Evolutionary conservation across 371 early-diverging fungal genomes (phyloP).

Genomic region (Scutellospora calospora): DNA sequence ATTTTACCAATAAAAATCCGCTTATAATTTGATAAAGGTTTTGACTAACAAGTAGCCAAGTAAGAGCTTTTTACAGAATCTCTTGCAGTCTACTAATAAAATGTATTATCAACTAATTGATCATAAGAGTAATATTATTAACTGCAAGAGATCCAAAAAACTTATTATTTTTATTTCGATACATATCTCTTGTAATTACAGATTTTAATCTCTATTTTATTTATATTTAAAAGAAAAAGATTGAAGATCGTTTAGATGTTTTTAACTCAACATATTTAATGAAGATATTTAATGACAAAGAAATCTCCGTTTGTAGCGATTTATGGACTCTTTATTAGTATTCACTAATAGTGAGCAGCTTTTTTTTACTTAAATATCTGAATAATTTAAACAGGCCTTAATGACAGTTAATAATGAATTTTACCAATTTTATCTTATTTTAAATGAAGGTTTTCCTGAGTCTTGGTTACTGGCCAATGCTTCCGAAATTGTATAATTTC

Average conservation of each 20-base stretch:
- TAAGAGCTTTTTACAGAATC: slow-evolving; percentile 47
- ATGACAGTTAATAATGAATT: too few relatives aligned
- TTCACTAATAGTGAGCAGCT: slow-evolving; percentile 68
- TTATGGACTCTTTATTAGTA: slow-evolving; percentile 70
- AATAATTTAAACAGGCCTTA: slow-evolving; percentile 31
- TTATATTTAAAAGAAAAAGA: slow-evolving; percentile 47
- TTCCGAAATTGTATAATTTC: slow-evolving; percentile 70
- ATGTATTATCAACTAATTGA: too few relatives aligned
- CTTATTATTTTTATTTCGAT: too few relatives aligned
- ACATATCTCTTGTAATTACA: too few relatives aligned
- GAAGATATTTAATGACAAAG: slow-evolving; percentile 64
- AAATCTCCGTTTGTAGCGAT: slow-evolving; percentile 60
- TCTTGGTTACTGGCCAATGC: slow-evolving; percentile 74
- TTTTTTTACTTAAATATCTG: too few relatives aligned
- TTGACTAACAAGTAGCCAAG: slow-evolving; percentile 56
- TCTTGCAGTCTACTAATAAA: too few relatives aligned
- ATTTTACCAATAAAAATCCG: slow-evolving; percentile 54
- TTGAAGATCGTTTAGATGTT: slow-evolving; percentile 57
- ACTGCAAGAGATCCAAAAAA: too few relatives aligned
- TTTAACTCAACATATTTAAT: slow-evolving; percentile 64
- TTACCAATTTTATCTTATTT: too few relatives aligned
- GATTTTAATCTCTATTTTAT: too few relatives aligned
- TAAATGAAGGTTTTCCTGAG: slow-evolving; percentile 61
- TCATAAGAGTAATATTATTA: too few relatives aligned
- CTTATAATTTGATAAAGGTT: slow-evolving; percentile 54